Conservation (phyloP, 805 yeast genomes). For the Metschnikowia hibisci region DNA sequence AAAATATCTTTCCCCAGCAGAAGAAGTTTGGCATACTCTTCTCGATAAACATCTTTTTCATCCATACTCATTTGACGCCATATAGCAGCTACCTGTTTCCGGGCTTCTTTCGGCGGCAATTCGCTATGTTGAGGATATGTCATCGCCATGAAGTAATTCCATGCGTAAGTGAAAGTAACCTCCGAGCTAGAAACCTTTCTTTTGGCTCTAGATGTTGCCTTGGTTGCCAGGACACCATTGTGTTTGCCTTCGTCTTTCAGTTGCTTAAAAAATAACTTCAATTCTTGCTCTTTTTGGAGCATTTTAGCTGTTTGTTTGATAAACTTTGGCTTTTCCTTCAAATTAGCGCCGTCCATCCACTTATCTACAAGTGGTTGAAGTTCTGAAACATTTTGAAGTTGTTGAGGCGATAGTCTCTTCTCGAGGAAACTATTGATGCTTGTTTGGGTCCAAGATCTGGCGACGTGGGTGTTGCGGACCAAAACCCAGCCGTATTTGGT, state of each 20-base stretch:
- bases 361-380: constrained; percentile 14
- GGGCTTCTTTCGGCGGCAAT: constrained; percentile 15
- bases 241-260: constrained; percentile 19
- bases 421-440: constrained; percentile 8
- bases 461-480: constrained; percentile 18
- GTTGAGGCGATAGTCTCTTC: constrained; percentile 1
- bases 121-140: constrained; percentile 17
- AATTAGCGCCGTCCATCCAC: constrained; percentile 17
- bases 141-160: constrained; percentile 31
- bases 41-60: constrained; percentile 26
- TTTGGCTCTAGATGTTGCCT: neutral
- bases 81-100: constrained; percentile 11
- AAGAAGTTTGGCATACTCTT: constrained; percentile 26
- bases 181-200: constrained; percentile 9
- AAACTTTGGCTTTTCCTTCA: constrained; percentile 10
- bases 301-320: constrained; percentile 15
- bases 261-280: constrained; percentile 22
- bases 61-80: constrained; percentile 28
- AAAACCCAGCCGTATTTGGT: constrained; percentile 24
- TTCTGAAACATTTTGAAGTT: neutral
- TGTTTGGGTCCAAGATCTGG: constrained; percentile 21
- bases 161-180: constrained; percentile 30
- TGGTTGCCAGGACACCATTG: neutral
- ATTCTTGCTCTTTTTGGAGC: constrained; percentile 14
- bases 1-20: constrained; percentile 27